phyloP scores from a whole-genome alignment of 352 stramenopile species.

The Elongisporangium anandrum region DNA sequence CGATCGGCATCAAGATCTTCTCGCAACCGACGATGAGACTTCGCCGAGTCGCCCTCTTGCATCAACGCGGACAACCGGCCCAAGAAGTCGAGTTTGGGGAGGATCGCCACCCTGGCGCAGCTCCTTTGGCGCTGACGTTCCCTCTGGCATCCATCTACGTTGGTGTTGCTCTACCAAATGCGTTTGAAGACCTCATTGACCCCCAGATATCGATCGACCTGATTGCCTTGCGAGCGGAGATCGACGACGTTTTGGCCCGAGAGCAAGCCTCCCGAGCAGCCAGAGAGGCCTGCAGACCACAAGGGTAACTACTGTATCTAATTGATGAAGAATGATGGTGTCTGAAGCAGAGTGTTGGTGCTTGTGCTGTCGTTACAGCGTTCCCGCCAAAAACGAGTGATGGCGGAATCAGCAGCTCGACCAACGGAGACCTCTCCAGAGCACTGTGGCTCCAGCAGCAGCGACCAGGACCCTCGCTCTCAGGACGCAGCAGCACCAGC shows the following conservation, averaged over 20 bases:
- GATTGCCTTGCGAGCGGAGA: neutral
- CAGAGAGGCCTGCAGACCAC: neutral
- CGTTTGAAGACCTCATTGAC: neutral
- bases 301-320: too few species aligned
- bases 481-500: neutral
- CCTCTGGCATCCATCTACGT: neutral
- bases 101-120: neutral
- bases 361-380: too few species aligned
- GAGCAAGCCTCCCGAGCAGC: neutral
- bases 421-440: too few species aligned
- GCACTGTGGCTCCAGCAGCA: neutral
- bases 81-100: neutral
- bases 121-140: neutral
- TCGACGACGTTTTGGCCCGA: neutral
- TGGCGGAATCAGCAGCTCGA: neutral
- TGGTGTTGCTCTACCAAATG: neutral
- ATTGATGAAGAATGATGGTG: neutral
- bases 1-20: too few species aligned
- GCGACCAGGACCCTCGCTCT: neutral
- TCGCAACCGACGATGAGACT: neutral
- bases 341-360: too few species aligned
- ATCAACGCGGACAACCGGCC: neutral
- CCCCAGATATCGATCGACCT: neutral
- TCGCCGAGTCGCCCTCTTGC: neutral
- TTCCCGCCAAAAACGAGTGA: neutral